phyloP scores from a whole-genome alignment of 805 yeast genomes.

The Brettanomyces anomalus region DNA sequence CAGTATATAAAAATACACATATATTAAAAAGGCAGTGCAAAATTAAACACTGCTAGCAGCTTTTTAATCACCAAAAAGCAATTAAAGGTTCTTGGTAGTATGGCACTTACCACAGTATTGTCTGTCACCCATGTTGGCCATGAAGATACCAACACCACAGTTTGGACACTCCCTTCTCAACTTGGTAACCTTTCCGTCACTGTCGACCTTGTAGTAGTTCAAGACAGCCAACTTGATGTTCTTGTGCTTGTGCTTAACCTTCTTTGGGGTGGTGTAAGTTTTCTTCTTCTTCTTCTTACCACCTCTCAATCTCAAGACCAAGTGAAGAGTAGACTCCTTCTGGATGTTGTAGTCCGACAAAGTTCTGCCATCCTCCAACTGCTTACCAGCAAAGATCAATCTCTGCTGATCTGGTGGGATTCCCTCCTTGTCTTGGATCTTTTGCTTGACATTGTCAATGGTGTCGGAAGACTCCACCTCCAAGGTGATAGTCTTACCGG shows the following conservation, averaged over 20 bases:
- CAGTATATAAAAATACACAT: neutral
- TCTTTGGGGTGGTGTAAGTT: constrained; percentile 99
- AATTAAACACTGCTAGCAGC: too few relatives aligned
- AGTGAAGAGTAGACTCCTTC: constrained; percentile 96
- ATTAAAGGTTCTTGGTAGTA: constrained; percentile 64
- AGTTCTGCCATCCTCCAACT: constrained; percentile 98
- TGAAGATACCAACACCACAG: constrained; percentile 99
- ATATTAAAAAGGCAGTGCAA: neutral
- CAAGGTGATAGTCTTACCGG: constrained; percentile 67
- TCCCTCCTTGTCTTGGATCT: constrained; percentile 98
- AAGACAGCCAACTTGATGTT: constrained; percentile 98
- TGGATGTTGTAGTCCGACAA: constrained; percentile 99
- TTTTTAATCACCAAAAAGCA: neutral
- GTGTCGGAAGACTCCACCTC: constrained; percentile 98
- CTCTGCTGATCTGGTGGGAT: constrained; percentile 99
- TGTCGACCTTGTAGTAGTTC: constrained; percentile 98
- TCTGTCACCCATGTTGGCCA: constrained; percentile 99
- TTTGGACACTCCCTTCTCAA: constrained; percentile 97
- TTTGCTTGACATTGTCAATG: constrained; percentile 92
- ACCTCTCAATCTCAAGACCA: constrained; percentile 92
- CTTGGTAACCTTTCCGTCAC: constrained; percentile 97
- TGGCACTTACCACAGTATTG: constrained; percentile 99
- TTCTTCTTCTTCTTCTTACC: constrained; percentile 99
- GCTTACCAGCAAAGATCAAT: constrained; percentile 99
- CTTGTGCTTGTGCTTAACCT: constrained; percentile 99